These are phyloP conservation scores for Secale cereale DNA, from an alignment of 176 grass and related monocot species.

Conservation along the genomic window DNA sequence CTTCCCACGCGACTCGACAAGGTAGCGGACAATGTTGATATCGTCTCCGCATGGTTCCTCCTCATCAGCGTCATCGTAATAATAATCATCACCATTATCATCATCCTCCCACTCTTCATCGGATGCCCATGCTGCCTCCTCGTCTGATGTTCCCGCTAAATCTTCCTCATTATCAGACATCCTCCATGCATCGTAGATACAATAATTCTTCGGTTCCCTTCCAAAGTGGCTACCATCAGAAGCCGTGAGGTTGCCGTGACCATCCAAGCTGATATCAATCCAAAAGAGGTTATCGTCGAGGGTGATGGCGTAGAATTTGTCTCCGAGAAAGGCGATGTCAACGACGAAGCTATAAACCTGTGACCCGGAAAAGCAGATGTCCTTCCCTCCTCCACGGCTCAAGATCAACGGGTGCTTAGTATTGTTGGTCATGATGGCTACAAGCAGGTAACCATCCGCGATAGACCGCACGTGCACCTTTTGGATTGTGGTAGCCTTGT, in stretches of 20 bases:
- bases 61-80: too few relatives aligned
- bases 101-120: background rate
- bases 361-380: background rate
- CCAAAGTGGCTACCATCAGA: background rate
- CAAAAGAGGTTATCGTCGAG: background rate
- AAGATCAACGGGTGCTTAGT: background rate
- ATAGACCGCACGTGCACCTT: background rate
- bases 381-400: background rate
- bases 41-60: background rate
- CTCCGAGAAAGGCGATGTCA: background rate
- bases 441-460: background rate
- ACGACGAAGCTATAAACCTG: background rate
- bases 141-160: background rate
- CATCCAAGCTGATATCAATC: background rate
- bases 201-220: background rate
- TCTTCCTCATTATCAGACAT: background rate
- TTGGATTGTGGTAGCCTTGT: background rate
- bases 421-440: background rate
- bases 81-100: background rate
- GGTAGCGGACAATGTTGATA: background rate
- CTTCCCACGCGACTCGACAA: background rate
- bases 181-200: background rate
- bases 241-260: background rate
- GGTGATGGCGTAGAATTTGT: background rate
- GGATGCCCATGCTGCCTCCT: background rate